Conservation (phyloP, 164 flowering plant species). For the Magnolia officinalis region DNA sequence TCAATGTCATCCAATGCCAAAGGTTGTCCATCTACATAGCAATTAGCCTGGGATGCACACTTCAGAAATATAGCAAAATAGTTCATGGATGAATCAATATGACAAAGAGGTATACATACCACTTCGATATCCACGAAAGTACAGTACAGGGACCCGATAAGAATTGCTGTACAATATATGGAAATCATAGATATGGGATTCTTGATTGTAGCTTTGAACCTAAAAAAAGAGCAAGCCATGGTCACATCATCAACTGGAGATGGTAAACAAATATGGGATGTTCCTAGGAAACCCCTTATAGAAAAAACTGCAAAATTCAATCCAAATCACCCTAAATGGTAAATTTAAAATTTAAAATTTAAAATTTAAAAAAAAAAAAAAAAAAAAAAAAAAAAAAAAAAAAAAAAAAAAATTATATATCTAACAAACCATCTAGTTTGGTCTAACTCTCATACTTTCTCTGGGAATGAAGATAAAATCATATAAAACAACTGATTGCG, state of each 20-base stretch:
- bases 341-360: too few species aligned
- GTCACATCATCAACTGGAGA: conserved; percentile 12
- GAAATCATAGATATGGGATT: conserved; percentile 59
- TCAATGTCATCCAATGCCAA: conserved; percentile 52
- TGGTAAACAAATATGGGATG: neutral
- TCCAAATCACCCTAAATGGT: neutral
- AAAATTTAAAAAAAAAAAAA: too few species aligned
- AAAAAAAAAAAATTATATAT: too few species aligned
- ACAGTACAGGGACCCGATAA: conserved; percentile 79
- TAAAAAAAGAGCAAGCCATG: conserved; percentile 20
- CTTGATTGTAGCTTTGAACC: conserved; percentile 37
- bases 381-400: too few species aligned
- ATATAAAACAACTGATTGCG: too few species aligned
- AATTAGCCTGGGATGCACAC: neutral
- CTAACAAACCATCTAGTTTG: too few species aligned
- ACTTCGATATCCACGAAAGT: conserved; percentile 52
- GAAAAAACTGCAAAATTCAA: neutral
- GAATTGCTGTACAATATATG: conserved; percentile 73
- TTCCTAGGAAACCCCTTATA: neutral
- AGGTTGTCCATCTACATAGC: conserved; percentile 62
- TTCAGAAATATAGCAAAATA: neutral
- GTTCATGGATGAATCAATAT: neutral
- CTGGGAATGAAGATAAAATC: too few species aligned
- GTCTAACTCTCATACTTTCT: too few species aligned
- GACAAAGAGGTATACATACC: conserved; percentile 40